Percentiles rank a stretch among this genome's conserved stretches.
Conservation (phyloP, 306 rosid genomes). For the Pterocarpus santalinus region DNA sequence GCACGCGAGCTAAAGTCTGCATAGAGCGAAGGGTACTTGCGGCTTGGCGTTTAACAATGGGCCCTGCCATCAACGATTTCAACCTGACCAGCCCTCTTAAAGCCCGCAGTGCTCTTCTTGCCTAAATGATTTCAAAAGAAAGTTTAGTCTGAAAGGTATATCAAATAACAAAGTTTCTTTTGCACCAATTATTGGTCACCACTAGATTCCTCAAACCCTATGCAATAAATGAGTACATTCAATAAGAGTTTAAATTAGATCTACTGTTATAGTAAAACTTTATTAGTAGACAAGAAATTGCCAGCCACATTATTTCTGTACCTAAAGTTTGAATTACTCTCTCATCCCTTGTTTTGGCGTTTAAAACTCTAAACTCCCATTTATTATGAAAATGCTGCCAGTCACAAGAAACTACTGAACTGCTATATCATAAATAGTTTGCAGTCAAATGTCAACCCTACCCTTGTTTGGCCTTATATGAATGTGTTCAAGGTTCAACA, state of each 20-base stretch:
- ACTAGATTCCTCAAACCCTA: slow-evolving; percentile 1
- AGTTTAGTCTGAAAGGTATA: slow-evolving; percentile 28
- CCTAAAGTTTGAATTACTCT: not conserved
- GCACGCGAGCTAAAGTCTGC: slow-evolving; percentile 97
- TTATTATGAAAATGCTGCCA: not conserved
- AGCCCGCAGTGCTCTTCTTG: slow-evolving; percentile 91
- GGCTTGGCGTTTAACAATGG: slow-evolving; percentile 92
- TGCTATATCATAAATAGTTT: not conserved
- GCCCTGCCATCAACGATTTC: slow-evolving; percentile 86
- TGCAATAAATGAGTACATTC: slow-evolving; percentile 4
- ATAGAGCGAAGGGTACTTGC: slow-evolving; percentile 84
- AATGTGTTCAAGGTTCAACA: not conserved
- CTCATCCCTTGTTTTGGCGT: not conserved
- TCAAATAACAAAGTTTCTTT: slow-evolving; percentile 27
- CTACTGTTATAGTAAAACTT: not conserved
- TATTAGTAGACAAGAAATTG: slow-evolving; percentile 14
- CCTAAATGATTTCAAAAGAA: slow-evolving; percentile 60
- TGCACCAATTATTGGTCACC: not conserved
- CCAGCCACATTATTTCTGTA: slow-evolving; percentile 13
- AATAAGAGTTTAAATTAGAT: slow-evolving; percentile 21
- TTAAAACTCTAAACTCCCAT: slow-evolving; percentile 7
- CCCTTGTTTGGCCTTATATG: no score
- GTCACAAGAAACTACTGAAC: not conserved
- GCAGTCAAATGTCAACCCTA: no score
- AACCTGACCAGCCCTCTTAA: slow-evolving; percentile 93